phyloP scores from a whole-genome alignment of 1,284 basidiomycete genomes.

The Ganoderma leucocontextum region DNA sequence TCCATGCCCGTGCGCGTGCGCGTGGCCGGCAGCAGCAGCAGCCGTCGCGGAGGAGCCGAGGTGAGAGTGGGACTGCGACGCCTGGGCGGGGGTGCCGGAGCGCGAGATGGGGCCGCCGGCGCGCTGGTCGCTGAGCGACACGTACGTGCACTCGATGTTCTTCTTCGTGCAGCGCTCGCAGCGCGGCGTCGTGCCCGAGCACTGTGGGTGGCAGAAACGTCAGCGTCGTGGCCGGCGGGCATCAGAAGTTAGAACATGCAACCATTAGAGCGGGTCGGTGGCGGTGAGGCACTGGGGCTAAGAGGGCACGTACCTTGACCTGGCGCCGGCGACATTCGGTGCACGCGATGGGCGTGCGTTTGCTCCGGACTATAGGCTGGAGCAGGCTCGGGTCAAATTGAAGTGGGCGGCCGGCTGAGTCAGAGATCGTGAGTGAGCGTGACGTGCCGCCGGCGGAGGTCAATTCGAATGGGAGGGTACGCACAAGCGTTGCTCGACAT shows the following conservation, averaged over 20 bases:
- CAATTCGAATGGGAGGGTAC: background rate
- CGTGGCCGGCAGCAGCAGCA: conserved; percentile 14
- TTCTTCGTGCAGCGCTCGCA: conserved; percentile 46
- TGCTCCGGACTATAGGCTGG: conserved; percentile 43
- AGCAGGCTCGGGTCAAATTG: conserved; percentile 35
- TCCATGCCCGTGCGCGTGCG: conserved; percentile 13
- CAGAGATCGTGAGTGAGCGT: background rate
- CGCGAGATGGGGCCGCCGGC: conserved; percentile 35
- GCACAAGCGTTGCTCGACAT: conserved; percentile 24
- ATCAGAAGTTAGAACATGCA: background rate
- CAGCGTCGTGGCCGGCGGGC: background rate
- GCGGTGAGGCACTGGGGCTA: conserved; percentile 13
- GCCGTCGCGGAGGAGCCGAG: conserved; percentile 13
- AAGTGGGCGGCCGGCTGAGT: conserved; percentile 8
- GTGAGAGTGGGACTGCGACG: conserved; percentile 7
- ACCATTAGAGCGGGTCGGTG: conserved; percentile 17
- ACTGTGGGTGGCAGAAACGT: conserved; percentile 28
- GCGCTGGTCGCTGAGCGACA: conserved; percentile 43
- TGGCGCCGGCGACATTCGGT: conserved; percentile 59
- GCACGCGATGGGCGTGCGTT: conserved; percentile 60
- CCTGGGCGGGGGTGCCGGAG: conserved; percentile 19
- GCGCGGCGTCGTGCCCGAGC: conserved; percentile 40
- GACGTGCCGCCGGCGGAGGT: background rate
- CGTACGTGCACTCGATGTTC: conserved; percentile 44
- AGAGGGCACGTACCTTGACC: conserved; percentile 51